Percentiles rank a stretch among this genome's conserved stretches.
Evolutionary conservation across 2,329 filamentous ascomycete species (phyloP).

Genomic region (Pleomassaria siparia): DNA sequence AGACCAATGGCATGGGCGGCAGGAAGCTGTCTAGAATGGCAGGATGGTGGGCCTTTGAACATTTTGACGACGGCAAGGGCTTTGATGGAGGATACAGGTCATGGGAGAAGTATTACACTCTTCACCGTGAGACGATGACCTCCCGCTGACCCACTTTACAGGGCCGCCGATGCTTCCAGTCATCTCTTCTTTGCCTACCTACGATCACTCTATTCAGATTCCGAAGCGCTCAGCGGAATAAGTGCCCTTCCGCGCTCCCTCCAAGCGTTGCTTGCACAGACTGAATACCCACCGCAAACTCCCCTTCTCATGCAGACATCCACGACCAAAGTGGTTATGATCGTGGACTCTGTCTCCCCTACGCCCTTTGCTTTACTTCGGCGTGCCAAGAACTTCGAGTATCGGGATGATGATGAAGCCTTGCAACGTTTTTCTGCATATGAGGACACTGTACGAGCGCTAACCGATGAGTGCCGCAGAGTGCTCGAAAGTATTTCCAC

Average conservation of each 20-base stretch:
- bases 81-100: slow-evolving; percentile 93
- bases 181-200: slow-evolving; percentile 98
- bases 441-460: slow-evolving; percentile 81
- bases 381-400: slow-evolving; percentile 92
- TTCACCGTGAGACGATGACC: neutral
- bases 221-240: slow-evolving; percentile 72
- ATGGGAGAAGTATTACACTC: slow-evolving; percentile 67
- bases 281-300: slow-evolving; percentile 85
- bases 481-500: slow-evolving; percentile 87
- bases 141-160: slow-evolving; percentile 46
- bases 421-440: slow-evolving; percentile 84
- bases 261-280: slow-evolving; percentile 86
- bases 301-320: slow-evolving; percentile 75
- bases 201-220: slow-evolving; percentile 81
- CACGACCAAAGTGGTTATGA: slow-evolving; percentile 92
- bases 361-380: slow-evolving; percentile 90
- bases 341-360: slow-evolving; percentile 90
- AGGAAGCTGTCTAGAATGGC: slow-evolving; percentile 93
- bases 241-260: slow-evolving; percentile 85
- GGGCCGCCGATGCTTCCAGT: slow-evolving; percentile 91
- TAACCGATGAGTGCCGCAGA: slow-evolving; percentile 92
- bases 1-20: slow-evolving; percentile 88
- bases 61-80: slow-evolving; percentile 80
- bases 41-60: slow-evolving; percentile 98
- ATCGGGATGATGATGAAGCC: slow-evolving; percentile 83